phyloP scores from a whole-genome alignment of 2,329 filamentous ascomycete genomes.

The Grosmannia huntii region DNA sequence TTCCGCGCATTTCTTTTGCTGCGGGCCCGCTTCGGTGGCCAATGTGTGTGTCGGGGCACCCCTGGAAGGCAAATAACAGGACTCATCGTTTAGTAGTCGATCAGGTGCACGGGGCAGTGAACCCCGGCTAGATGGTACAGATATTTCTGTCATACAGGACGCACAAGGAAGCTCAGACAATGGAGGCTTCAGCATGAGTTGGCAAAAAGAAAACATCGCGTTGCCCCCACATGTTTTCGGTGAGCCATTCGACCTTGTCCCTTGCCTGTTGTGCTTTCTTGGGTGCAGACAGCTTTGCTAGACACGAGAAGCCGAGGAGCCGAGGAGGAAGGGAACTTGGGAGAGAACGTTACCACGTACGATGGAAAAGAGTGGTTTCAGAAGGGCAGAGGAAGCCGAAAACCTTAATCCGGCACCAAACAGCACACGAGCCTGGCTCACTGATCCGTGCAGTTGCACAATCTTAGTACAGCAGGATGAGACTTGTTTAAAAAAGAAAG shows the following conservation, averaged over 20 bases:
- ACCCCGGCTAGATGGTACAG: background rate
- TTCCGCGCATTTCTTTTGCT: background rate
- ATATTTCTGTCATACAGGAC: background rate
- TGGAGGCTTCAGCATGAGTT: background rate
- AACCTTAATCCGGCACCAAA: too few species aligned
- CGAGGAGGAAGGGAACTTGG: too few species aligned
- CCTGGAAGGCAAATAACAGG: background rate
- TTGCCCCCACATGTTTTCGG: background rate
- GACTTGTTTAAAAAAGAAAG: too few species aligned
- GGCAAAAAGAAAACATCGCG: background rate
- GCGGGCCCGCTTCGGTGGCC: background rate
- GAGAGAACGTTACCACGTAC: too few species aligned
- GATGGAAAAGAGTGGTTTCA: too few species aligned
- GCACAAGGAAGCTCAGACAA: background rate
- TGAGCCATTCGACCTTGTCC: background rate
- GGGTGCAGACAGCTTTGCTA: background rate
- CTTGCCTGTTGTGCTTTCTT: slow-evolving; percentile 24
- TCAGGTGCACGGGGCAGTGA: background rate
- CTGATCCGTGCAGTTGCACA: too few species aligned
- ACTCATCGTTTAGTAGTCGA: background rate
- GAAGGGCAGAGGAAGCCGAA: too few species aligned
- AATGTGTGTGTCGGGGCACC: background rate
- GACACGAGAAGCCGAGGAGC: background rate
- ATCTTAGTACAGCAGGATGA: too few species aligned
- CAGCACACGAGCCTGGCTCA: too few species aligned